These are phyloP conservation scores for Malassezia nana DNA, from an alignment of 1,284 basidiomycete species.

Conservation along the genomic window DNA sequence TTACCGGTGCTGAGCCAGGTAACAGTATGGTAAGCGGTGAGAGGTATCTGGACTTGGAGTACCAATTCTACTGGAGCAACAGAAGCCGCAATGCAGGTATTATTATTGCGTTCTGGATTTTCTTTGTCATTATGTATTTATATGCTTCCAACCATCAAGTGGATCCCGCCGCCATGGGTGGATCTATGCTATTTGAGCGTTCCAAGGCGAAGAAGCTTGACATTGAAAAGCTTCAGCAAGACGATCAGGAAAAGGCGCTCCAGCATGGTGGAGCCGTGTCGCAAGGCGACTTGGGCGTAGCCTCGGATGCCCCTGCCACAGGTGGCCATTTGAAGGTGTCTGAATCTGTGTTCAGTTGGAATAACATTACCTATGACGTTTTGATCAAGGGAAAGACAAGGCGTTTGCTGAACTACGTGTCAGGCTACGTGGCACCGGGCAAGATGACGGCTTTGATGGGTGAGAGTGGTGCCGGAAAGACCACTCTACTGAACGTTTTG, in stretches of 20 bases:
- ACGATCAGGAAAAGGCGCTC: conserved; percentile 5
- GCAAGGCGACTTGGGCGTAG: not conserved
- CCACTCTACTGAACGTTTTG: conserved; percentile 36
- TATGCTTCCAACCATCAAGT: conserved; percentile 28
- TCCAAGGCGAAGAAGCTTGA: conserved; percentile 5
- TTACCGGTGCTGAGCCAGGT: conserved; percentile 26
- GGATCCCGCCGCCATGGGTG: conserved; percentile 33
- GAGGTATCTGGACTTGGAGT: conserved; percentile 22
- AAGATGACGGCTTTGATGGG: conserved; percentile 41
- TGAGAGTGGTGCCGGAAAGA: conserved; percentile 39
- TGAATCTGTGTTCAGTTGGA: conserved; percentile 31
- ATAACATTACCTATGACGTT: conserved; percentile 34
- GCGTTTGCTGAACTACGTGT: conserved; percentile 49
- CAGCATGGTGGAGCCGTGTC: not conserved
- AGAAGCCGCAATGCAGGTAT: conserved; percentile 30
- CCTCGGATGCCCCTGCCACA: not conserved
- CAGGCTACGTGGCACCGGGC: conserved; percentile 34
- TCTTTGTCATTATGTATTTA: conserved; percentile 27
- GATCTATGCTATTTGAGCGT: conserved; percentile 33
- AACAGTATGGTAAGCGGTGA: conserved; percentile 21
- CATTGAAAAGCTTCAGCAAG: not conserved
- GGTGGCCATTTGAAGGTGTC: conserved; percentile 20
- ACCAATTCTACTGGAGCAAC: conserved; percentile 25
- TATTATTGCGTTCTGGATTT: conserved; percentile 31
- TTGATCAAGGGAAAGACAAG: conserved; percentile 31